A percentile compares a stretch with the other conserved stretches of the same genome.
Conservation (phyloP, 2,329 filamentous ascomycete genomes). For the Periconia digitata region DNA sequence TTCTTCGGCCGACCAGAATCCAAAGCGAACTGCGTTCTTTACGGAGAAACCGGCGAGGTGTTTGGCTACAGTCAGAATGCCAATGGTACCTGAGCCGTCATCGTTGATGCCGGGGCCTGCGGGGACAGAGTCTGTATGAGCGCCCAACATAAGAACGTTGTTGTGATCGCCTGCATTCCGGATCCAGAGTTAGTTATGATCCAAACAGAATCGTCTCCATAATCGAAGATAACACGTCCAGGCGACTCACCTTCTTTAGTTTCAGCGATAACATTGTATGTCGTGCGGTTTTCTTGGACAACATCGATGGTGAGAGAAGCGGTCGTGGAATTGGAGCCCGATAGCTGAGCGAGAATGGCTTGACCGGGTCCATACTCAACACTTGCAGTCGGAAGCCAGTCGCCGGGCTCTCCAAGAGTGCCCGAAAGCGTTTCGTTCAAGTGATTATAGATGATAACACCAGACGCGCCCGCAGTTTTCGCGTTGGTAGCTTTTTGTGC, state of each 20-base stretch:
- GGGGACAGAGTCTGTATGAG: constrained; percentile 45
- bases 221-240: too few relatives aligned
- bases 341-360: constrained; percentile 57
- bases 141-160: constrained; percentile 45
- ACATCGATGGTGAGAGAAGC: constrained; percentile 45
- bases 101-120: constrained; percentile 48
- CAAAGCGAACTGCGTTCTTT: constrained; percentile 45
- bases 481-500: constrained; percentile 67
- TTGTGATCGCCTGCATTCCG: too few relatives aligned
- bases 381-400: constrained; percentile 68
- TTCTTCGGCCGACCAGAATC: constrained; percentile 46
- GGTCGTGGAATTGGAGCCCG: constrained; percentile 37
- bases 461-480: constrained; percentile 67
- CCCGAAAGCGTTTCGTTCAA: constrained; percentile 63
- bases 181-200: too few relatives aligned
- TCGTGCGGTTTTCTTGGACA: constrained; percentile 50
- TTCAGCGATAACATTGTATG: constrained; percentile 43
- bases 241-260: constrained; percentile 43
- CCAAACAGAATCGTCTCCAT: too few relatives aligned
- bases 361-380: constrained; percentile 62
- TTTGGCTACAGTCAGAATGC: constrained; percentile 41
- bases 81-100: constrained; percentile 45
- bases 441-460: constrained; percentile 72
- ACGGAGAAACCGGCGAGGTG: constrained; percentile 43
- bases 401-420: constrained; percentile 60